phyloP scores from a whole-genome alignment of 306 rosid genomes.

The Malus sylvestris region DNA sequence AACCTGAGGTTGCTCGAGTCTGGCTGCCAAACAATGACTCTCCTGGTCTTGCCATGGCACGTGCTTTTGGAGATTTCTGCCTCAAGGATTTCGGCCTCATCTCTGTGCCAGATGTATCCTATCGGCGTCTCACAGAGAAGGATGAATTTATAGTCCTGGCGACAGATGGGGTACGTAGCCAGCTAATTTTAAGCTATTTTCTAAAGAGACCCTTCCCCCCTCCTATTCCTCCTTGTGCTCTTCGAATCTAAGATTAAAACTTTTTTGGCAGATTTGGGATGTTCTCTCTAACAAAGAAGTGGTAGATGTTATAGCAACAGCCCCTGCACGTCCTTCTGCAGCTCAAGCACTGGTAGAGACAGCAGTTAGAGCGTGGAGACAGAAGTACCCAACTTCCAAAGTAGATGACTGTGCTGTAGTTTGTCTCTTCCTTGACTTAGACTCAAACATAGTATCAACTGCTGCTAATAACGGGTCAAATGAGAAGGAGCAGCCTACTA shows the following conservation, averaged over 20 bases:
- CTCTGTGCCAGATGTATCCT: slow-evolving; percentile 87
- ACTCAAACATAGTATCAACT: slow-evolving; percentile 24
- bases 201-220: background rate
- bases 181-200: slow-evolving; percentile 4
- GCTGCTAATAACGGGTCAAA: slow-evolving; percentile 44
- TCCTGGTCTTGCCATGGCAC: slow-evolving; percentile 99
- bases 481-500: slow-evolving; percentile 39
- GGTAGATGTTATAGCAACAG: slow-evolving; percentile 72
- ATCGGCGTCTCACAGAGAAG: slow-evolving; percentile 53
- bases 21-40: slow-evolving; percentile 94
- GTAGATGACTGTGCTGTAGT: slow-evolving; percentile 95
- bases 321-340: slow-evolving; percentile 53
- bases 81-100: slow-evolving; percentile 94
- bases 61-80: slow-evolving; percentile 98
- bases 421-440: slow-evolving; percentile 72
- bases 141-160: slow-evolving; percentile 89
- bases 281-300: slow-evolving; percentile 94
- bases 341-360: slow-evolving; percentile 83
- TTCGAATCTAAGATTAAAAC: slow-evolving; percentile 9
- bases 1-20: slow-evolving; percentile 92
- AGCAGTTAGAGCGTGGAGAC: slow-evolving; percentile 78
- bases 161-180: slow-evolving; percentile 80
- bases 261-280: slow-evolving; percentile 75
- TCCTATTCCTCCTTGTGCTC: background rate
- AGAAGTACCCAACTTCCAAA: slow-evolving; percentile 87